A percentile compares a stretch with the other conserved stretches of the same genome.
phyloP scores from a whole-genome alignment of 257 asterid genomes.

The Gentiana straminea region DNA sequence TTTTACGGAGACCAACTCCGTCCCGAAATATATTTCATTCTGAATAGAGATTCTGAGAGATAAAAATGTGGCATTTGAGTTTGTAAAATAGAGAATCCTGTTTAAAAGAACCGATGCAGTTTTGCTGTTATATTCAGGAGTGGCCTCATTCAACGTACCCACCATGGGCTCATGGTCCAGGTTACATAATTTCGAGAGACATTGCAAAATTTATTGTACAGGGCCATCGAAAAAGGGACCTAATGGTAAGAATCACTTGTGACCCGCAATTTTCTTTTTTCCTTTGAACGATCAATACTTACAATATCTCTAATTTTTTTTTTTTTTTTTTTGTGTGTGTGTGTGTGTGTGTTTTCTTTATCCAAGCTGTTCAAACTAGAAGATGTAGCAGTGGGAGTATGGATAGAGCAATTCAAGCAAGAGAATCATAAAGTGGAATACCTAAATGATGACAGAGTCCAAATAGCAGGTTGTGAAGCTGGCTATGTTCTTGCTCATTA shows the following conservation, averaged over 20 bases:
- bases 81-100: no score
- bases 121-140: slow-evolving; percentile 29
- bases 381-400: slow-evolving; percentile 95
- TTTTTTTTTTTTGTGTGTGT: not conserved
- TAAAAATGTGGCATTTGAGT: no score
- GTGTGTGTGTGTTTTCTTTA: not conserved
- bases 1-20: no score
- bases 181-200: slow-evolving; percentile 74
- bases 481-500: slow-evolving; percentile 84
- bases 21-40: no score
- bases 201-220: slow-evolving; percentile 71
- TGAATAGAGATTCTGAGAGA: no score
- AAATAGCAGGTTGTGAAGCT: slow-evolving; percentile 71
- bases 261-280: not conserved
- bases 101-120: no score
- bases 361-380: slow-evolving; percentile 78
- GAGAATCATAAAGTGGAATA: slow-evolving; percentile 38
- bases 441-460: slow-evolving; percentile 43
- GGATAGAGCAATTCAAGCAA: slow-evolving; percentile 60
- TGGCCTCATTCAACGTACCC: slow-evolving; percentile 82
- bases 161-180: slow-evolving; percentile 99
- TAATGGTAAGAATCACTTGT: slow-evolving; percentile 36
- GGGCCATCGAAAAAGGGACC: slow-evolving; percentile 58
- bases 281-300: not conserved
- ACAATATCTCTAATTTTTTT: not conserved